phyloP scores from a whole-genome alignment of 2,329 filamentous ascomycete genomes.

The Mycogone perniciosa region DNA sequence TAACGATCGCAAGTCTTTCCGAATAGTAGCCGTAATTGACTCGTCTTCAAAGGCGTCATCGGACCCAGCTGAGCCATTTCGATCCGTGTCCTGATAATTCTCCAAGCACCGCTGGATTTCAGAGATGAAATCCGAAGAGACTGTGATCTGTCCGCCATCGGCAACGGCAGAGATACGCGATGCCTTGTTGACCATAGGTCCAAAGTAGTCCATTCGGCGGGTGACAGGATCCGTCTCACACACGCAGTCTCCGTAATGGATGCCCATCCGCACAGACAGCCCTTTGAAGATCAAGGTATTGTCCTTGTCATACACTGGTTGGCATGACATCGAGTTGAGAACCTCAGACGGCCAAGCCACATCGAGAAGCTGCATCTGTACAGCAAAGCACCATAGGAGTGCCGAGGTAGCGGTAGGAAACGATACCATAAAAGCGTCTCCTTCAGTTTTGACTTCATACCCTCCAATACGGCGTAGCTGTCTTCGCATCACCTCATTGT shows the following conservation, averaged over 20 bases:
- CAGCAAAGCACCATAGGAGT: slow-evolving; percentile 91
- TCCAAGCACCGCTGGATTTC: slow-evolving; percentile 90
- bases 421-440: slow-evolving; percentile 98
- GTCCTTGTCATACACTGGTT: slow-evolving; percentile 75
- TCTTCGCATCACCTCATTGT: slow-evolving; percentile 94
- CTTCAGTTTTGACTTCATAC: slow-evolving; percentile 99
- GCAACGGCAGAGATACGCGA: slow-evolving; percentile 90
- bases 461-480: slow-evolving; percentile 90
- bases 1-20: slow-evolving; percentile 78
- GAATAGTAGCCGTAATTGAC: slow-evolving; percentile 65
- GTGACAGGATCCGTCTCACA: slow-evolving; percentile 95
- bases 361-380: slow-evolving; percentile 81
- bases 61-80: slow-evolving; percentile 58
- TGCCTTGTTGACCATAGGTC: slow-evolving; percentile 97
- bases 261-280: slow-evolving; percentile 92
- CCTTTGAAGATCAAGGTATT: slow-evolving; percentile 88
- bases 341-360: slow-evolving; percentile 93
- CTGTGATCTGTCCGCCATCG: slow-evolving; percentile 93
- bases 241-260: slow-evolving; percentile 91
- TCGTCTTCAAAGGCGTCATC: slow-evolving; percentile 69
- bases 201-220: slow-evolving; percentile 98
- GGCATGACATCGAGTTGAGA: slow-evolving; percentile 76
- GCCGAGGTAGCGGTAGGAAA: slow-evolving; percentile 95
- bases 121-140: slow-evolving; percentile 93
- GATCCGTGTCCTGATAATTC: slow-evolving; percentile 79